Evolutionary conservation across 371 early-diverging fungal genomes (phyloP), one percentile per base, ranked within the genome.

Genomic region (Saksenaea oblongispora): DNA sequence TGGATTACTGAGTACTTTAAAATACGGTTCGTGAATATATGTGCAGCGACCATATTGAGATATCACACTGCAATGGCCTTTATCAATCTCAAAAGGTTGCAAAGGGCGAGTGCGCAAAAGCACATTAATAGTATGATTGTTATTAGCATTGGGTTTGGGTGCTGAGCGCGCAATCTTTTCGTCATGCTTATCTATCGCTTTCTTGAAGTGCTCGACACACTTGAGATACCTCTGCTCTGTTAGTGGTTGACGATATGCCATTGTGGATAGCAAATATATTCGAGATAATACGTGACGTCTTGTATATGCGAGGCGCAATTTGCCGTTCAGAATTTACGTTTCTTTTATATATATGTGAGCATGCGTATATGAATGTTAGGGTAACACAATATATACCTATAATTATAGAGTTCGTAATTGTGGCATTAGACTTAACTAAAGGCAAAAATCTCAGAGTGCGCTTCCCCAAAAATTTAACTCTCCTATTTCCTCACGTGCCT

Each of bases 1-100:
- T 22, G 51, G 51, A 47, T 47, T 47, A 4, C 51, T 47, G 51
- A 47, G 51, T 47, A 47, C 51, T 47, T 47, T 47, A 47, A 47
- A 47, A 22, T 47, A 47, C 26, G 51, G 51, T 47, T 47, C 51
- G 51, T 47, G 51, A 22, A 47, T 47, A 47, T 47, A 47, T 10
- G 51, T 47, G 51, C 22, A 47, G 22, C 22, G 51, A 47, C 22
- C 51, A 47, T 47, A 7, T 22, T 47, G 51, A 47, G 51, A 47
- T 26, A 47, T 47, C 51, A 47, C 51, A 47, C 22, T 47, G 22
- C 51, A 47, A 47, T 47, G 51, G 10, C 51, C 51, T 3, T 47
- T 47, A 4, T 47, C 51, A 4, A 47, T 47, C 51, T 47, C 51
- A 47, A 26, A 47, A 47, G 51, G 51, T 47, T 47, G 51, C 51